Percentiles rank a stretch among this genome's conserved stretches.
Evolutionary conservation across 1,284 basidiomycete species (phyloP).

Genomic region (Coniferiporia weirii): DNA sequence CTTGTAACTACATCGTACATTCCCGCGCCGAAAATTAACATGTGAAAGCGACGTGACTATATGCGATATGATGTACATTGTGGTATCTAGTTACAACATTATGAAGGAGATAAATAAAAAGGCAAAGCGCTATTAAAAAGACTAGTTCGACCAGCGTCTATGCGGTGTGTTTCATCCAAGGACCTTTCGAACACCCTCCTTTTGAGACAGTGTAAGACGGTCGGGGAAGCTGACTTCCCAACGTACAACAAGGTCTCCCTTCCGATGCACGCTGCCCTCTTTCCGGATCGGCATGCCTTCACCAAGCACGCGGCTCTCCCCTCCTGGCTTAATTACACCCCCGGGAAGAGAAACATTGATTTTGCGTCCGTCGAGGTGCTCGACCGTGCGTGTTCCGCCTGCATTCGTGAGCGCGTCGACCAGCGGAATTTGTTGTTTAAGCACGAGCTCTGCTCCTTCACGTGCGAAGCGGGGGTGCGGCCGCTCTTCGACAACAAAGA

Average conservation of each 20-base stretch:
- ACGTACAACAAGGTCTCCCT: conserved; percentile 79
- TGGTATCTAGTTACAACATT: background rate
- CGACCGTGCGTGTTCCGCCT: conserved; percentile 48
- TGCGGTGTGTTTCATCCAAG: conserved; percentile 34
- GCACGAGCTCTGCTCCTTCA: conserved; percentile 75
- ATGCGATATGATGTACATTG: background rate
- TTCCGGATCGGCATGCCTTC: conserved; percentile 93
- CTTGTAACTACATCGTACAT: background rate
- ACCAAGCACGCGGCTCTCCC: conserved; percentile 62
- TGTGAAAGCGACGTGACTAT: background rate
- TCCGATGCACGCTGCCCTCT: conserved; percentile 62
- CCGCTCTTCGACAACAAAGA: conserved; percentile 91
- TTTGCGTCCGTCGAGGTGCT: conserved; percentile 75
- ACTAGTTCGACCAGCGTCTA: background rate
- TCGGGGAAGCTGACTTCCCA: conserved; percentile 87
- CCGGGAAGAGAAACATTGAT: conserved; percentile 63
- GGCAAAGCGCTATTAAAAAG: background rate
- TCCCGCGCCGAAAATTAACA: background rate
- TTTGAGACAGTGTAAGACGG: conserved; percentile 66
- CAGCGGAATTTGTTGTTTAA: conserved; percentile 60
- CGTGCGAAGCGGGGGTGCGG: conserved; percentile 72
- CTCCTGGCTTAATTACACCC: conserved; percentile 75
- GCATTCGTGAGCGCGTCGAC: conserved; percentile 76
- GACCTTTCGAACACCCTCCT: conserved; percentile 73
- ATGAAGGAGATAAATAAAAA: background rate